Evolutionary conservation across 805 yeast genomes (phyloP).

Genomic region (Myxozyma kluyveri): DNA sequence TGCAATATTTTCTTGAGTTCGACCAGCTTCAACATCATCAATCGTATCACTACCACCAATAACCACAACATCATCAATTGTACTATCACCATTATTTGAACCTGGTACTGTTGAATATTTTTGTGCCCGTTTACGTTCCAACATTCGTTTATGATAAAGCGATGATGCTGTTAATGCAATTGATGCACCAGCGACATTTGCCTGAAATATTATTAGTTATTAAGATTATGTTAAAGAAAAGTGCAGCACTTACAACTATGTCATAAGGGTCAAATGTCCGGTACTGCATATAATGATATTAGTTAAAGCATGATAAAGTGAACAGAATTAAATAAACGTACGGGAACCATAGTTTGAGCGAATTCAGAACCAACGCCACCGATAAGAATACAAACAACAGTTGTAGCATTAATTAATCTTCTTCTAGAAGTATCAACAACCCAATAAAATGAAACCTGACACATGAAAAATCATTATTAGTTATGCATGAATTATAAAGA

Average conservation of each 20-base stretch:
- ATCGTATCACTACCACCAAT: background rate
- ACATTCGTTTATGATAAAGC: conserved; percentile 40
- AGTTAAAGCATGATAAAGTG: background rate
- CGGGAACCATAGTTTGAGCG: conserved; percentile 38
- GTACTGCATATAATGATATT: conserved; percentile 18
- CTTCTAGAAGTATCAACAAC: conserved; percentile 41
- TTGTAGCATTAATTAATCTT: conserved; percentile 39
- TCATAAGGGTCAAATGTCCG: conserved; percentile 41
- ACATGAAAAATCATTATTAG: background rate
- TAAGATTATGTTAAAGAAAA: background rate
- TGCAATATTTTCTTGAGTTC: background rate
- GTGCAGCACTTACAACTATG: conserved; percentile 36
- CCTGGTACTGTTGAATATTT: conserved; percentile 17
- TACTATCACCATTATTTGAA: background rate
- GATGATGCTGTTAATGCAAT: conserved; percentile 37
- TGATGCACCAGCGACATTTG: conserved; percentile 40
- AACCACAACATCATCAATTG: background rate
- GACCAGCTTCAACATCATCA: background rate
- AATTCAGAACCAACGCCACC: conserved; percentile 45
- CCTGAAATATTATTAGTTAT: conserved; percentile 20
- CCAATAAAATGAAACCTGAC: conserved; percentile 43
- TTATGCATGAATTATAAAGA: background rate
- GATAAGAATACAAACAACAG: conserved; percentile 36
- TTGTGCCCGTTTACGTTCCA: conserved; percentile 31
- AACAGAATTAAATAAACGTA: conserved; percentile 12